Base-by-base conservation (phyloP, 345 rosid species). In the Conringia planisiliqua region DNA sequence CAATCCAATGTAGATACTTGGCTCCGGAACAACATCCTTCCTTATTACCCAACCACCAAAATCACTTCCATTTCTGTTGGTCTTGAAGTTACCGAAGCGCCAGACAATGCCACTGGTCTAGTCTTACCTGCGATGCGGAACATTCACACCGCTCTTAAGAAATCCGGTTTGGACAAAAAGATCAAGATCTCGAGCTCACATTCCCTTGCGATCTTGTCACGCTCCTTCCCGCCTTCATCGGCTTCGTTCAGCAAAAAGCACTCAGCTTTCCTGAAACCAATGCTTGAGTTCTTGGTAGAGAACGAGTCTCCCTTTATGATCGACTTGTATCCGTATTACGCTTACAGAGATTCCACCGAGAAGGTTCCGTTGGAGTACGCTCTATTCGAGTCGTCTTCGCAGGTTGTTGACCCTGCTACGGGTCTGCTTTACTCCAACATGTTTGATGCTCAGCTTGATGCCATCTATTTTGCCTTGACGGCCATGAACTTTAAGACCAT, bases 361-460 rank as follows among this genome's bases (percentile, higher is more conserved):
- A 89, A 91, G 35, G 85, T 91, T 20, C 84, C 96, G 24, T 82
- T 95, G 39, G 97, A 92, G 71, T 90, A 90, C 35, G 89, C 97
- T 66, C 71, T 95, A 3, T 92, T 95, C 10, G 69, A 86, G 85
- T 80, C 96, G 1, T 86, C 99, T 56, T 82, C 96, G 0, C 90
- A 89, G 52, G 97, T 90, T 36, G 86, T 83, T 35, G 99, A 95
- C 64, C 88, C 92, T 1, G 89, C 93, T 62, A 95, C 96, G 2
- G 92, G 97, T 22, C 77, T 95, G 83, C 86, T 89, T 65, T 95
- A 95, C 85, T 87, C 93, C 2, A 95, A 89, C 87, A 89, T 95
- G 97, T 95, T 95, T 36, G 97, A 95, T 84, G 99, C 99, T 60
- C 99, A 95, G 85, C 83, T 95, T 62, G 99, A 95, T 58, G 87